Percentiles rank a stretch among this genome's conserved stretches.
Conservation (phyloP, 805 yeast genomes). For the Sugiyamaella valdiviana region DNA sequence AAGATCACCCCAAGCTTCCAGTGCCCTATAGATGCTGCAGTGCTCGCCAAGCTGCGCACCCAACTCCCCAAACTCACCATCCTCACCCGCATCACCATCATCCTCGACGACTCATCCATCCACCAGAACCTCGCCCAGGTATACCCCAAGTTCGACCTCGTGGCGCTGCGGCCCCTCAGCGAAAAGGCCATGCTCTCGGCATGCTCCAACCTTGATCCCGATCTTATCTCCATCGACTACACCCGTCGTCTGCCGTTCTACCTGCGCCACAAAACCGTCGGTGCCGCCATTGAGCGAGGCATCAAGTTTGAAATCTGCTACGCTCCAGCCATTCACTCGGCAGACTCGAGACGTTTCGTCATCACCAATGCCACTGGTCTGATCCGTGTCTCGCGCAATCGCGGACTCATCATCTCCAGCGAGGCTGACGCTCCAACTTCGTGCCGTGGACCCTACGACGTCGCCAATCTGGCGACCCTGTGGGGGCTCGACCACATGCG, state of each 20-base stretch:
- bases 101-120: slow-evolving; percentile 71
- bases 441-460: slow-evolving; percentile 62
- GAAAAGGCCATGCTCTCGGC: slow-evolving; percentile 76
- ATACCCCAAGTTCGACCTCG: slow-evolving; percentile 57
- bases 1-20: slow-evolving; percentile 19
- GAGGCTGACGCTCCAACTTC: slow-evolving; percentile 55
- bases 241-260: slow-evolving; percentile 62
- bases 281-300: slow-evolving; percentile 80
- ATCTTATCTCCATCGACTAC: slow-evolving; percentile 69
- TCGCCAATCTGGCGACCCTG: slow-evolving; percentile 55
- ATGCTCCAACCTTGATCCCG: slow-evolving; percentile 71
- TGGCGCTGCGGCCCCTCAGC: slow-evolving; percentile 72
- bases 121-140: slow-evolving; percentile 50
- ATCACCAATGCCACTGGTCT: slow-evolving; percentile 69
- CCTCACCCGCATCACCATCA: slow-evolving; percentile 67
- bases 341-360: slow-evolving; percentile 50
- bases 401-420: slow-evolving; percentile 73
- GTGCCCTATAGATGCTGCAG: slow-evolving; percentile 36
- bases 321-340: slow-evolving; percentile 22
- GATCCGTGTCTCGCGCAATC: slow-evolving; percentile 70
- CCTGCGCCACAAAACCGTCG: slow-evolving; percentile 74
- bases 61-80: slow-evolving; percentile 41
- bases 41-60: slow-evolving; percentile 24
- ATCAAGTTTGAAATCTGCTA: slow-evolving; percentile 76
- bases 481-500: slow-evolving; percentile 66